Percentiles rank a stretch among this genome's conserved stretches.
Evolutionary conservation across 768 basidiomycete species (phyloP).

Genomic region (Rhodosporidiobolus odoratus): DNA sequence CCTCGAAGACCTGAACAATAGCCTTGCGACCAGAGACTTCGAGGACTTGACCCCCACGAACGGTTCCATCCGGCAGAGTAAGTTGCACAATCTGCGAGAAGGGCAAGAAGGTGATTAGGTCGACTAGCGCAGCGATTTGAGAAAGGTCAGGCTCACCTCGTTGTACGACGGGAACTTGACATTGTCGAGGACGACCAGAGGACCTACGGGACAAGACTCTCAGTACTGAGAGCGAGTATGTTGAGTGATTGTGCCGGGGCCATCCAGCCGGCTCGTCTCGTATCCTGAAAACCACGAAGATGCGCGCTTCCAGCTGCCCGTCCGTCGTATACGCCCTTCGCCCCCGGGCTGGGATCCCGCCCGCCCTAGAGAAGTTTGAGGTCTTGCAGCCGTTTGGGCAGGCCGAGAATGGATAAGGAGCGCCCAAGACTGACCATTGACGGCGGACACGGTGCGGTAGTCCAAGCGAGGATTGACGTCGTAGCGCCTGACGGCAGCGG

Average conservation of each 20-base stretch:
- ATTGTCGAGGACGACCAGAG: constrained; percentile 93
- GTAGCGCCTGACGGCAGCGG: constrained; percentile 33
- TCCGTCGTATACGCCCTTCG: too few species aligned
- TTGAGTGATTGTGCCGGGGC: not conserved
- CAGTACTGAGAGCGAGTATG: not conserved
- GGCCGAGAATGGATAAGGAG: too few species aligned
- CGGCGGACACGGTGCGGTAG: constrained; percentile 95
- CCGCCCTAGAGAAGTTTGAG: too few species aligned
- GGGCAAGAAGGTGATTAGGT: not conserved
- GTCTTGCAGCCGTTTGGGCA: too few species aligned
- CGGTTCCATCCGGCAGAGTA: constrained; percentile 89
- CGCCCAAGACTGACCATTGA: too few species aligned
- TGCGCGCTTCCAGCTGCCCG: too few species aligned
- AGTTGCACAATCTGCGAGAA: constrained; percentile 66
- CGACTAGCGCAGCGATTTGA: not conserved
- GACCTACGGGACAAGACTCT: constrained; percentile 52
- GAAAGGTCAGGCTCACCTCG: constrained; percentile 51
- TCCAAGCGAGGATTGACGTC: constrained; percentile 50
- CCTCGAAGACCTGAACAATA: constrained; percentile 98
- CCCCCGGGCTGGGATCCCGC: too few species aligned
- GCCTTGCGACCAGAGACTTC: constrained; percentile 99
- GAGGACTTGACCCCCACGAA: constrained; percentile 92
- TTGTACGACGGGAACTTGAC: constrained; percentile 99
- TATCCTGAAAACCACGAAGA: too few species aligned
- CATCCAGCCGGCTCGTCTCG: not conserved